Evolutionary conservation across 768 basidiomycete species (phyloP), one percentile per base, ranked within the genome.

Genomic region (Bullera alba): DNA sequence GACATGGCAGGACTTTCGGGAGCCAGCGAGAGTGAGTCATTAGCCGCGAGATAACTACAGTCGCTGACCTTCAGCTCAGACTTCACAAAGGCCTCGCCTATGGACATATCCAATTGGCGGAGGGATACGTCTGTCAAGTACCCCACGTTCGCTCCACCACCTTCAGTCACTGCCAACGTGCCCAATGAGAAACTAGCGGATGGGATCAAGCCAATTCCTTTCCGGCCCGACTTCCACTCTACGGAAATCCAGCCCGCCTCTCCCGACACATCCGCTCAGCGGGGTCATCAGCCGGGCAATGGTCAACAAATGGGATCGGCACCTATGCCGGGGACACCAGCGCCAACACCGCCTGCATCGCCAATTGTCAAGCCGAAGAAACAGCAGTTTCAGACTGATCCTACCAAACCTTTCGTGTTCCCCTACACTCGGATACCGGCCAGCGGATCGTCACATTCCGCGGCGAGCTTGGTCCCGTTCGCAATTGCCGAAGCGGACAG

Each of bases 321-420:
- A 34, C 57, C 74, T 16, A 54, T 70, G 22, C 83, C 89, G 1
- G 80, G 83, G 12, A 97, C 92, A 3, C 92, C 92, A 5, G 89
- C 90, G 22, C 90, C 92, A 1, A 82, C 88, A 0, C 91, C 91
- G 0, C 87, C 87, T 0, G 63, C 61, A 1, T 59, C 61, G 5
- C 71, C 69, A 3, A 86, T 83, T 2, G 43, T 58, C 16, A 96
- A 93, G 66, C 89, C 87, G 8, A 99, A 99, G 77, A 96, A 97
- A 70, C 93, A 93, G 68, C 89, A 93, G 69, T 99, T 89, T 70
- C 95, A 97, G 68, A 99, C 95, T 0, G 95, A 99, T 72, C 95
- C 92, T 69, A 82, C 76, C 39, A 79, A 87, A 12, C 93, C 95
- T 1, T 99, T 97, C 70, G 75, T 97, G 53, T 92, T 99, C 70